Evolutionary conservation across 2,329 filamentous ascomycete species (phyloP).

Genomic region (Chrysoporthe puriensis): DNA sequence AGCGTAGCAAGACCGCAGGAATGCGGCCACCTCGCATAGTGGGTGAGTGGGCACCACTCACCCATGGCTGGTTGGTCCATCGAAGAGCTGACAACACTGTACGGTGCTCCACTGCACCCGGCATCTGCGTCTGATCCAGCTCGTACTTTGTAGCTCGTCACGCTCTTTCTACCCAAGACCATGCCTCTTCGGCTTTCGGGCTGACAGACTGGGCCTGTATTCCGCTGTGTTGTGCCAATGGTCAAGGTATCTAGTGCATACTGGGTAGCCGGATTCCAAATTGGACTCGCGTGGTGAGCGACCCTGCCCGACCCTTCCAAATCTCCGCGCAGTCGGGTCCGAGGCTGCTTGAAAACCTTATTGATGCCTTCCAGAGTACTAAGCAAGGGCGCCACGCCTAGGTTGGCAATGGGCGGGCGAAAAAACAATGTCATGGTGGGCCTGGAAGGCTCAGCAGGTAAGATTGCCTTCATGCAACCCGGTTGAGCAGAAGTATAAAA

Average conservation of each 20-base stretch:
- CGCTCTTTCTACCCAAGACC: not conserved
- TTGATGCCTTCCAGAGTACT: not conserved
- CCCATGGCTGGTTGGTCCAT: too few relatives aligned
- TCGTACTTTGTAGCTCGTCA: too few relatives aligned
- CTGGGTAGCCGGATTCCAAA: not conserved
- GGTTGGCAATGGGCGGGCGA: not conserved
- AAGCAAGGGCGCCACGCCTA: not conserved
- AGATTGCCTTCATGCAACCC: not conserved
- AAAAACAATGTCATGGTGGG: not conserved
- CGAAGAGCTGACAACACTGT: too few relatives aligned
- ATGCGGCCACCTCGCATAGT: not conserved
- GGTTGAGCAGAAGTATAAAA: not conserved
- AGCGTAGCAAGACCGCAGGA: not conserved
- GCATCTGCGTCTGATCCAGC: too few relatives aligned
- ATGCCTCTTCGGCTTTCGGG: not conserved
- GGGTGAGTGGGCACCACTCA: not conserved
- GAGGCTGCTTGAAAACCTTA: not conserved
- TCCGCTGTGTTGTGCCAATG: not conserved
- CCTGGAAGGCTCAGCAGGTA: not conserved
- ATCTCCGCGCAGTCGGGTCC: not conserved
- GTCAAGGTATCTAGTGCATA: not conserved
- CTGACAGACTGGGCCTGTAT: not conserved
- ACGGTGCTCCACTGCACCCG: too few relatives aligned
- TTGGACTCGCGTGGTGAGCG: not conserved
- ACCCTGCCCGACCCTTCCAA: not conserved